Conservation (phyloP, 495 filamentous ascomycete genomes). For the Talaromyces borbonicus region DNA sequence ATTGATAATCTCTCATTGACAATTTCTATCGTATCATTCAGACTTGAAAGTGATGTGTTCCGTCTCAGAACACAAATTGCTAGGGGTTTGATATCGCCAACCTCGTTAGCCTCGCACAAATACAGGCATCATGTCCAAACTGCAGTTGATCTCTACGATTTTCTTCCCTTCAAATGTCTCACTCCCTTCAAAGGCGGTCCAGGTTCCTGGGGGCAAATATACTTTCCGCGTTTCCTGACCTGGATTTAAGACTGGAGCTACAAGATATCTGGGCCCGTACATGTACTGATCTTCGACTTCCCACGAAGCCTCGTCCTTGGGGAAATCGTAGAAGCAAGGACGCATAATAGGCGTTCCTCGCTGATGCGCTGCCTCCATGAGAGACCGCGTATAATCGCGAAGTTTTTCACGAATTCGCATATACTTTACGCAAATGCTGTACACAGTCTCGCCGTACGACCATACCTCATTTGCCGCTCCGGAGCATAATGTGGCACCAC, state of each 20-base stretch:
- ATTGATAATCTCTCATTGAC: too few relatives aligned
- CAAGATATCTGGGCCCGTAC: conserved; percentile 20
- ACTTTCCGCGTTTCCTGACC: conserved; percentile 21
- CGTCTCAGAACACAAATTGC: too few relatives aligned
- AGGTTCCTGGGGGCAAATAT: conserved; percentile 14
- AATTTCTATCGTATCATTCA: too few relatives aligned
- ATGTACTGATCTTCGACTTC: conserved; percentile 23
- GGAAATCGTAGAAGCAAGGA: conserved; percentile 22
- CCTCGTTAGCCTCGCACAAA: conserved; percentile 16
- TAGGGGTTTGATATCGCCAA: too few relatives aligned
- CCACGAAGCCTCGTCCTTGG: conserved; percentile 10
- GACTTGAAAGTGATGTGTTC: too few relatives aligned
- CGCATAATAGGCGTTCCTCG: conserved; percentile 22
- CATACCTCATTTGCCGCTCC: conserved; percentile 17
- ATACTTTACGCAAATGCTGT: conserved; percentile 17
- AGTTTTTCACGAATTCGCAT: conserved; percentile 21
- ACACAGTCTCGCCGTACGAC: conserved; percentile 21
- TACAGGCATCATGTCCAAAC: conserved; percentile 41
- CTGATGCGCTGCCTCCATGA: conserved; percentile 16
- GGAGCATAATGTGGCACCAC: not conserved
- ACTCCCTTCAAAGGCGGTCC: not conserved
- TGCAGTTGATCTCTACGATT: conserved; percentile 30
- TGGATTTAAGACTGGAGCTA: conserved; percentile 17
- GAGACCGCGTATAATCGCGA: conserved; percentile 10
- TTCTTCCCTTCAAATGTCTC: conserved; percentile 17